Conservation (phyloP, 768 basidiomycete genomes). For the Rubroboletus pulcherrimus region DNA sequence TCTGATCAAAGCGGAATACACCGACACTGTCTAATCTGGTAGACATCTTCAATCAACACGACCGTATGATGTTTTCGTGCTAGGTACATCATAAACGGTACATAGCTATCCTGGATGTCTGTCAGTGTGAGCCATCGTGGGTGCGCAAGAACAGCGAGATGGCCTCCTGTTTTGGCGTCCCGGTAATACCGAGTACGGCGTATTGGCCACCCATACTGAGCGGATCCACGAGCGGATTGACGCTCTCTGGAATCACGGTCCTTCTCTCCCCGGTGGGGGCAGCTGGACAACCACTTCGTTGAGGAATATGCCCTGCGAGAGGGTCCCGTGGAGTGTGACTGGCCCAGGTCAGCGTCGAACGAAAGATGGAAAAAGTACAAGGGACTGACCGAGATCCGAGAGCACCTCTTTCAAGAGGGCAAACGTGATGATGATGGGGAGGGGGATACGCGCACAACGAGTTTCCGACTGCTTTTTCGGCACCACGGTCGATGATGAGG, state of each 20-base stretch:
- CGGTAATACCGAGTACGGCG: conserved; percentile 61
- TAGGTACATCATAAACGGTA: neutral
- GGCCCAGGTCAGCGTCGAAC: conserved; percentile 6
- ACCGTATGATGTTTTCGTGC: neutral
- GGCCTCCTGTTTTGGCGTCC: conserved; percentile 5
- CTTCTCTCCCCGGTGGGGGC: conserved; percentile 49
- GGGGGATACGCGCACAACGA: conserved; percentile 73
- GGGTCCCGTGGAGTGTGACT: conserved; percentile 58
- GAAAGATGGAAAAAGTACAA: neutral
- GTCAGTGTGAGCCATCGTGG: neutral
- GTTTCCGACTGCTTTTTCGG: conserved; percentile 58
- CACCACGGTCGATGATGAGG: conserved; percentile 89
- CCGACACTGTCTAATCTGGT: neutral
- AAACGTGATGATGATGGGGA: neutral
- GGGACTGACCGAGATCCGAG: conserved; percentile 52
- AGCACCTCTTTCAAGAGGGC: conserved; percentile 80
- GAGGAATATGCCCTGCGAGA: conserved; percentile 76
- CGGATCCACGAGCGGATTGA: conserved; percentile 69
- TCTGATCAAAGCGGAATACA: conserved; percentile 27
- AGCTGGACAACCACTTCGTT: conserved; percentile 68
- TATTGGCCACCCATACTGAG: conserved; percentile 88
- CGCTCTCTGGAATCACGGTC: conserved; percentile 54
- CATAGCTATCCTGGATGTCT: neutral
- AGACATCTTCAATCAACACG: neutral
- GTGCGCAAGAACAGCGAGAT: conserved; percentile 33